Conservation (phyloP, 805 yeast genomes). For the Sugiyamaella boreocaroliniensis region DNA sequence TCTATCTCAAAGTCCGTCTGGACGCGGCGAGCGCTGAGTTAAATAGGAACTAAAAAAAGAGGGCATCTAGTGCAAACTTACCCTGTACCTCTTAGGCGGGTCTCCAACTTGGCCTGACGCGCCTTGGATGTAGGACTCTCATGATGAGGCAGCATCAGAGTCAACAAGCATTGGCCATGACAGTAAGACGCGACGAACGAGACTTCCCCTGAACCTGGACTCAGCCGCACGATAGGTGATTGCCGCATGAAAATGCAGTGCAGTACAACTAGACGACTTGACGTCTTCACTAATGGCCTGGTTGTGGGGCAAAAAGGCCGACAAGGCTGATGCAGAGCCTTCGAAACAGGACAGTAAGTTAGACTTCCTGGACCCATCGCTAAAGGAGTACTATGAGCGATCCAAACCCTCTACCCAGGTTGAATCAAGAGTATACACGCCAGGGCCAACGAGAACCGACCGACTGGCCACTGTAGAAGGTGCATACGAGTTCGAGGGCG, state of each 20-base stretch:
- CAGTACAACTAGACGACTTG: too few species aligned
- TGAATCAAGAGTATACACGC: neutral
- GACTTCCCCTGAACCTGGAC: neutral
- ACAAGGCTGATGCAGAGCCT: neutral
- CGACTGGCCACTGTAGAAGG: neutral
- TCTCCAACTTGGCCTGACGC: conserved; percentile 11
- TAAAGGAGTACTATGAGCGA: conserved; percentile 14
- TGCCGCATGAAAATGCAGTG: neutral
- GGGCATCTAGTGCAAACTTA: too few species aligned
- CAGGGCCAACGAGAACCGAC: neutral
- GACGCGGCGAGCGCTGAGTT: conserved; percentile 13
- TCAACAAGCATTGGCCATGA: neutral
- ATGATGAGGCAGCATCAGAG: neutral
- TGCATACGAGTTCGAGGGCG: neutral
- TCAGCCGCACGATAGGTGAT: neutral
- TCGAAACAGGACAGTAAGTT: neutral
- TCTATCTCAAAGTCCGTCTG: conserved; percentile 8
- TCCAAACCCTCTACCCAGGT: conserved; percentile 15
- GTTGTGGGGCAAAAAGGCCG: neutral
- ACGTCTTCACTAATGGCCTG: neutral
- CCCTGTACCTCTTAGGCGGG: conserved; percentile 20
- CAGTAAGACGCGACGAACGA: neutral
- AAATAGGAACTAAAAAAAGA: neutral
- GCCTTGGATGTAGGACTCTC: neutral
- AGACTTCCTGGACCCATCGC: conserved; percentile 11